Evolutionary conservation across 2,329 filamentous ascomycete genomes (phyloP), one percentile per base, ranked within the genome.

Genomic region (Geosmithia putterillii): DNA sequence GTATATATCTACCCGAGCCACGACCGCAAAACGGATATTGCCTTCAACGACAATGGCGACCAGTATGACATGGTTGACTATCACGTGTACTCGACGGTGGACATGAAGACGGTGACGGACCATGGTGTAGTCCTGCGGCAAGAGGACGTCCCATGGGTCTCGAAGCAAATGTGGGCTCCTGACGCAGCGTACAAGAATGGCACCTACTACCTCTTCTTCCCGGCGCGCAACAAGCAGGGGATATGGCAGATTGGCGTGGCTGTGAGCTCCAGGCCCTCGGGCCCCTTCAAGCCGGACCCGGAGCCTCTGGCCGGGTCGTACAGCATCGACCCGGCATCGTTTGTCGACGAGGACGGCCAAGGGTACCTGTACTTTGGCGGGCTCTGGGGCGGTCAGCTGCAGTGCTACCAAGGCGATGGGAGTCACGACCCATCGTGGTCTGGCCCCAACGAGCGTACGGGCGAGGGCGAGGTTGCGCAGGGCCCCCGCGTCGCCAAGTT

Each of bases 61-160:
- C 84, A 88, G 59, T 88, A 87, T 59, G 84, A 86, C 65, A 89
- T 88, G 84, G 71, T 66, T 44, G 84, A 89, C 66, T 89, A 89
- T 70, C 83, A 88, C 61, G 84, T 89, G 58, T 80, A 88, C 61
- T 80, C 74, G 50, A 64, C 63, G 21, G 52, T 59, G 10, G 66
- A 64, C 22, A 61, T 76, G 45, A 71, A 76, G 44, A 65, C 70
- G 3, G 81, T 87, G 2, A 79, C 71, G 18, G 84, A 88, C 64
- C 83, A 88, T 63, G 83, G 83, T 53, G 69, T 83, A 41, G 82
- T 73, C 14, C 73, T 90, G 36, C 70, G 68, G 43, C 66, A 73
- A 38, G 69, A 74, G 41, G 78, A 86, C 53, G 68, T 89, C 25
- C 82, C 83, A 23, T 89, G 84, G 84, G 83, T 79, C 0, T 78